Evolutionary conservation across 805 yeast genomes (phyloP).

Genomic region (Candida pini): DNA sequence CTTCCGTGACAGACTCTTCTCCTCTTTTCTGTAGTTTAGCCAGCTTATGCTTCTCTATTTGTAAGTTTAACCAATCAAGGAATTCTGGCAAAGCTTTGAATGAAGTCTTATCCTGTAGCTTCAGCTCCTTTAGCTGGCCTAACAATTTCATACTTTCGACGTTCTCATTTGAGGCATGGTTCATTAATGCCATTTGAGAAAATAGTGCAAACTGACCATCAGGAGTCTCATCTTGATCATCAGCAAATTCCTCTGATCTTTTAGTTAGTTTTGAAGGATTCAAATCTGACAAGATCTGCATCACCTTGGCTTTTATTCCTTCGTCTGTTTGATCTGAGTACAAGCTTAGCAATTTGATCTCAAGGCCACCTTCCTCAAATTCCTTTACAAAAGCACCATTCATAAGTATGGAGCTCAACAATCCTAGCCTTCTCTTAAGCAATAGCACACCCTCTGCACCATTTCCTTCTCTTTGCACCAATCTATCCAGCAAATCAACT

Average conservation of each 20-base stretch:
- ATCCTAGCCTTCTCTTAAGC: constrained; percentile 41
- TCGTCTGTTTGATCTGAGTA: constrained; percentile 16
- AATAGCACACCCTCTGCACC: constrained; percentile 8
- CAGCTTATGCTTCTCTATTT: constrained; percentile 25
- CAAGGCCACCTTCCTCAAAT: constrained; percentile 18
- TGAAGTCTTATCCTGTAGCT: constrained; percentile 23
- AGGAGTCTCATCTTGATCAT: constrained; percentile 12
- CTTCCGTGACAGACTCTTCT: constrained; percentile 19
- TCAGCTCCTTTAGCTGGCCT: constrained; percentile 30
- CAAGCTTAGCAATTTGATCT: constrained; percentile 18
- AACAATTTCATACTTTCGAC: constrained; percentile 39
- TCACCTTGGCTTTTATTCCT: constrained; percentile 32
- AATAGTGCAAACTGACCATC: constrained; percentile 31
- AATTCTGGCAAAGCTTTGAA: constrained; percentile 39
- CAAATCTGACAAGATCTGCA: constrained; percentile 45
- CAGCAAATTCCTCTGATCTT: constrained; percentile 11
- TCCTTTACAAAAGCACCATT: constrained; percentile 27
- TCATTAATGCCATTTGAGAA: constrained; percentile 31
- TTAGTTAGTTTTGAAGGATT: constrained; percentile 1
- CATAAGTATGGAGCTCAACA: constrained; percentile 41
- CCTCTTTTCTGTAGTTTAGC: constrained; percentile 16
- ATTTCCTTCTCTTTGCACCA: constrained; percentile 7
- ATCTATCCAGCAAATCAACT: constrained; percentile 13
- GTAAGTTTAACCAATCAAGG: constrained; percentile 56
- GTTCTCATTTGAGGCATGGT: constrained; percentile 26